Percentiles rank a stretch among this genome's conserved stretches.
Conservation (phyloP, 805 yeast genomes). For the Ascoidea asiatica region DNA sequence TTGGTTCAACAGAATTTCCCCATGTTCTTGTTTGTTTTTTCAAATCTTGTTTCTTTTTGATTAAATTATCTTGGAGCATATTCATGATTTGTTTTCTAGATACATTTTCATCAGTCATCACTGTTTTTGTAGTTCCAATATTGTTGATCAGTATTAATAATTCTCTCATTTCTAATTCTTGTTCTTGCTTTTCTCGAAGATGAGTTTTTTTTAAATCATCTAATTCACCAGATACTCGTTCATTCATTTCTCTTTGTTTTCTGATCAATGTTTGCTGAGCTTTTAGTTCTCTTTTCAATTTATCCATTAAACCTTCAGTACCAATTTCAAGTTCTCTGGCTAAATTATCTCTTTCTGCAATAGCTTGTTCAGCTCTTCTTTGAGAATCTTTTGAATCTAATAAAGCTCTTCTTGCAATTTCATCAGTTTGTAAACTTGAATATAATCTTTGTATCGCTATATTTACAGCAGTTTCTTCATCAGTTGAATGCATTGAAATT, state of each 20-base stretch:
- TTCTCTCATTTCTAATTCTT: constrained; percentile 66
- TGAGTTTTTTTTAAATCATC: constrained; percentile 22
- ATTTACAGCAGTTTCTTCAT: constrained; percentile 42
- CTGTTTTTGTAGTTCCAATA: constrained; percentile 12
- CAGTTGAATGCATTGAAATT: constrained; percentile 25
- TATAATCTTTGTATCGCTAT: constrained; percentile 52
- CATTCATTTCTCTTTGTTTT: constrained; percentile 37
- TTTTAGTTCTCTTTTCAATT: constrained; percentile 38
- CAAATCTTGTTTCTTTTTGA: constrained; percentile 23
- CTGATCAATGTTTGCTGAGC: constrained; percentile 46
- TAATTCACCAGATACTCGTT: constrained; percentile 27
- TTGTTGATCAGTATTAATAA: constrained; percentile 44
- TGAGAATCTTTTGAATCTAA: constrained; percentile 33
- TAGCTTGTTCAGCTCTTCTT: constrained; percentile 26
- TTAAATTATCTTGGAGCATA: constrained; percentile 17
- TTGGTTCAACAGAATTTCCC: constrained; percentile 57
- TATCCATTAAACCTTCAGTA: constrained; percentile 50
- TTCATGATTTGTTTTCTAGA: constrained; percentile 15
- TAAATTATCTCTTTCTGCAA: constrained; percentile 36
- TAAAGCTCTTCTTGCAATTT: constrained; percentile 54
- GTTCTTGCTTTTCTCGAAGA: constrained; percentile 56
- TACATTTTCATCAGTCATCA: constrained; percentile 9
- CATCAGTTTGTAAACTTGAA: constrained; percentile 60
- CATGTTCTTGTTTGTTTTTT: constrained; percentile 26
- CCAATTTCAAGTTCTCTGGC: constrained; percentile 42